Evolutionary conservation across 2,329 filamentous ascomycete species (phyloP).

Genomic region (Alternaria arborescens): DNA sequence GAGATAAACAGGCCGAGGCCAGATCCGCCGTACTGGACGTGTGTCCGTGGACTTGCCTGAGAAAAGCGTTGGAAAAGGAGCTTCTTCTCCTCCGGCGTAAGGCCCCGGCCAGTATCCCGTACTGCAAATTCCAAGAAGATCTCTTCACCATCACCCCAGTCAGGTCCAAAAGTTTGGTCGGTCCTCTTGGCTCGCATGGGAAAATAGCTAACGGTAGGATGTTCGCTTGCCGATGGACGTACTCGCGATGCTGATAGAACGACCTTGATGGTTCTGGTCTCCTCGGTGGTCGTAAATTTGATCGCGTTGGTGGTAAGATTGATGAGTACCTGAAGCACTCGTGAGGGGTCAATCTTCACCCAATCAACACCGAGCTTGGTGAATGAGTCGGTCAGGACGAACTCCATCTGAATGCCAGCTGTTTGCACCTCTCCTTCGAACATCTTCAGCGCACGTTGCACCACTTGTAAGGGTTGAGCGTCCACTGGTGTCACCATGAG

Average conservation of each 20-base stretch:
- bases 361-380: conserved; percentile 67
- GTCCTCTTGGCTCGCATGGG: conserved; percentile 62
- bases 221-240: conserved; percentile 57
- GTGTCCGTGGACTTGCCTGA: conserved; percentile 77
- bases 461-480: conserved; percentile 71
- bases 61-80: conserved; percentile 81
- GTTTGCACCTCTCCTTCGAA: conserved; percentile 78
- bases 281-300: conserved; percentile 77
- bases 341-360: conserved; percentile 76
- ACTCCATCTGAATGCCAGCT: conserved; percentile 71
- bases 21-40: conserved; percentile 80
- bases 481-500: conserved; percentile 76
- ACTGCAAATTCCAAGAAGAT: conserved; percentile 77
- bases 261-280: conserved; percentile 70
- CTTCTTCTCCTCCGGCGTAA: conserved; percentile 75
- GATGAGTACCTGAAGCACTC: conserved; percentile 76
- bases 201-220: conserved; percentile 66
- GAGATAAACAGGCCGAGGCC: conserved; percentile 83
- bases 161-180: conserved; percentile 60
- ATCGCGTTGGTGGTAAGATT: conserved; percentile 83
- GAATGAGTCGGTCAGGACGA: conserved; percentile 70
- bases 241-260: conserved; percentile 70
- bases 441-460: conserved; percentile 76
- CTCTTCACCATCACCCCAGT: conserved; percentile 74
- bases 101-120: conserved; percentile 77